Evolutionary conservation across 1,284 basidiomycete species (phyloP), one percentile per base, ranked within the genome.

Genomic region (Pseudozyma thailandica): DNA sequence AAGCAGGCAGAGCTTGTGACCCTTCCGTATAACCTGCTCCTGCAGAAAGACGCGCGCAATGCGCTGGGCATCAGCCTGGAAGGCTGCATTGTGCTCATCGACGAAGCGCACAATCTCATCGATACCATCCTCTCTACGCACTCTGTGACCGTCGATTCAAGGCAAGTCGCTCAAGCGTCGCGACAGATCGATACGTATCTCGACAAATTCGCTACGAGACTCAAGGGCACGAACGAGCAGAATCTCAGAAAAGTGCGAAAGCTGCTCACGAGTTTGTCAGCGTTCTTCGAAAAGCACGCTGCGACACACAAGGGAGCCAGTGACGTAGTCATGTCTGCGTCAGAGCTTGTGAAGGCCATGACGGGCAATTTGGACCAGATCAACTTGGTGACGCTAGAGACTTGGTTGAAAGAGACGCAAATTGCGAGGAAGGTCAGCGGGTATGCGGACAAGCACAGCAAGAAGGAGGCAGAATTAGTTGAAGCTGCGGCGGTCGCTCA

Each of bases 1-100:
- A 89, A 90, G 48, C 91, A 94, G 81, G 93, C 95, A 27, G 91
- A 98, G 91, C 86, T 98, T 1, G 89, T 98, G 10, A 91, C 92
- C 0, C 85, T 98, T 4, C 96, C 95, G 0, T 98, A 98, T 83
- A 97, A 96, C 80, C 88, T 98, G 10, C 86, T 98, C 0, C 85
- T 98, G 8, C 92, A 93, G 69, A 90, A 89, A 72, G 87, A 88
- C 3, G 91, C 94, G 0, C 87, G 95, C 41, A 92, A 95, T 77
- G 89, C 93, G 0, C 86, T 98, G 1, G 91, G 91, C 0, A 94
- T 81, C 30, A 55, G 52, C 94, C 74, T 89, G 91, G 79, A 86
- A 93, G 48, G 90, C 87, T 30, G 88, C 75, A 86, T 98, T 15
- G 88, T 98, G 12, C 87, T 98, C 39, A 89, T 98, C 56, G 95